A percentile compares a stretch with the other conserved stretches of the same genome.
These are phyloP conservation scores for Claviceps pusilla DNA, from an alignment of 2,329 filamentous ascomycete genomes.

Conservation along the genomic window DNA sequence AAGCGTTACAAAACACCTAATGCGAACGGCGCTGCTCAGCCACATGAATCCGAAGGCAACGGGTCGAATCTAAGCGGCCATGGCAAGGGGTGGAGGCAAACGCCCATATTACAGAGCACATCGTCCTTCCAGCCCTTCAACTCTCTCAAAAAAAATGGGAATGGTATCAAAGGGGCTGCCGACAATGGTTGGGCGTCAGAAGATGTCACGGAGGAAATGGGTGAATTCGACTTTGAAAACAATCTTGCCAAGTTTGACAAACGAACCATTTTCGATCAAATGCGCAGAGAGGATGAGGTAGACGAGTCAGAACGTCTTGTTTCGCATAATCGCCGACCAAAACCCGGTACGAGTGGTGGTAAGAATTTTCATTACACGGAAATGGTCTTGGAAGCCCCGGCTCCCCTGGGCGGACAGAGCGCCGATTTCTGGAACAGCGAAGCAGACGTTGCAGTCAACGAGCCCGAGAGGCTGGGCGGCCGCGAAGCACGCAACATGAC, in stretches of 20 bases:
- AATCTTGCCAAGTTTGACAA: slow-evolving; percentile 94
- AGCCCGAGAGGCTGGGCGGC: slow-evolving; percentile 31
- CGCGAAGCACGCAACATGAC: slow-evolving; percentile 35
- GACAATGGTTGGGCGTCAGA: slow-evolving; percentile 91
- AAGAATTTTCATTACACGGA: slow-evolving; percentile 88
- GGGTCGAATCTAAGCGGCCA: slow-evolving; percentile 16
- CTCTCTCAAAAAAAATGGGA: slow-evolving; percentile 41
- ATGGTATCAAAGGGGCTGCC: slow-evolving; percentile 27
- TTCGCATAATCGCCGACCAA: slow-evolving; percentile 62
- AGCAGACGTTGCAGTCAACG: slow-evolving; percentile 44
- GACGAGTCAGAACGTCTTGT: slow-evolving; percentile 87
- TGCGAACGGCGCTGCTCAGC: slow-evolving; percentile 12
- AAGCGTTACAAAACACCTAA: slow-evolving; percentile 20
- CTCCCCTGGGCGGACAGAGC: slow-evolving; percentile 22
- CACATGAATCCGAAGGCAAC: slow-evolving; percentile 13
- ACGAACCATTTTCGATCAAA: slow-evolving; percentile 76
- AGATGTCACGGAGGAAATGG: slow-evolving; percentile 86
- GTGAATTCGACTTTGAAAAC: slow-evolving; percentile 84
- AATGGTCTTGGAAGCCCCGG: slow-evolving; percentile 62
- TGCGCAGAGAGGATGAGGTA: slow-evolving; percentile 72
- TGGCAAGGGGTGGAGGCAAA: slow-evolving; percentile 44
- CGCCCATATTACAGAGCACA: slow-evolving; percentile 44
- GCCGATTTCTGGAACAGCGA: slow-evolving; percentile 61
- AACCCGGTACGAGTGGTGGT: slow-evolving; percentile 58
- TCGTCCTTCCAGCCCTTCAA: slow-evolving; percentile 48